Percentiles rank a stretch among this genome's conserved stretches.
These are phyloP conservation scores for Zygosaccharomyces bisporus DNA, from an alignment of 805 yeast genomes.

Conservation along the genomic window DNA sequence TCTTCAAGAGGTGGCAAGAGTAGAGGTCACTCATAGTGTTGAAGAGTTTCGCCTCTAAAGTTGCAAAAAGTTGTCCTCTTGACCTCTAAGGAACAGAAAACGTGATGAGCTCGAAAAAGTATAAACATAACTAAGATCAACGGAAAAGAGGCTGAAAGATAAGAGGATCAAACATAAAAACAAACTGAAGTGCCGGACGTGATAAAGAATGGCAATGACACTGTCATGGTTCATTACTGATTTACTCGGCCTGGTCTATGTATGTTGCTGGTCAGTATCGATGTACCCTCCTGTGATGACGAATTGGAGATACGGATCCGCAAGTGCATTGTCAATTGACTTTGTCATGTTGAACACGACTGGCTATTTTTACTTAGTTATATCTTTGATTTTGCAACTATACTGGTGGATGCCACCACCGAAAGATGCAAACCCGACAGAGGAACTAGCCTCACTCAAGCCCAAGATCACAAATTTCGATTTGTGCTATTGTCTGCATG, in stretches of 20 bases:
- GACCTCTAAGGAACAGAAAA: too few species aligned
- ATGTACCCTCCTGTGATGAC: conserved; percentile 48
- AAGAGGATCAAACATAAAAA: too few species aligned
- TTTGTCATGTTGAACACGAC: conserved; percentile 43
- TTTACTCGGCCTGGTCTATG: conserved; percentile 38
- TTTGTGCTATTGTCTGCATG: conserved; percentile 47
- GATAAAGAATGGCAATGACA: background rate
- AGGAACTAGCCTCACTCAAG: conserved; percentile 7
- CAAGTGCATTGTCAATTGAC: conserved; percentile 51
- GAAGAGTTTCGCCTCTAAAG: too few species aligned
- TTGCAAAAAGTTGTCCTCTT: too few species aligned
- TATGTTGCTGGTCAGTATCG: conserved; percentile 44
- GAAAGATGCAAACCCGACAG: conserved; percentile 29
- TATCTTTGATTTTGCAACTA: conserved; percentile 43
- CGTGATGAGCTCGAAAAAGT: background rate
- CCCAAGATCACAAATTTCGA: conserved; percentile 47
- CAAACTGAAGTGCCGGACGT: too few species aligned
- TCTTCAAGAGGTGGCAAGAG: too few species aligned
- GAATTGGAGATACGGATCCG: conserved; percentile 39
- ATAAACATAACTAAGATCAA: background rate
- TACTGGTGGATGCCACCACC: conserved; percentile 35
- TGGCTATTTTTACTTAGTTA: conserved; percentile 45
- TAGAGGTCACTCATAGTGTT: too few species aligned
- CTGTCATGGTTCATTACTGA: conserved; percentile 16
- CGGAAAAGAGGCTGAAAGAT: background rate